Evolutionary conservation across 192 early-diverging fungal genomes (phyloP), one percentile per base, ranked within the genome.

Genomic region (Haplosporangium gracile): DNA sequence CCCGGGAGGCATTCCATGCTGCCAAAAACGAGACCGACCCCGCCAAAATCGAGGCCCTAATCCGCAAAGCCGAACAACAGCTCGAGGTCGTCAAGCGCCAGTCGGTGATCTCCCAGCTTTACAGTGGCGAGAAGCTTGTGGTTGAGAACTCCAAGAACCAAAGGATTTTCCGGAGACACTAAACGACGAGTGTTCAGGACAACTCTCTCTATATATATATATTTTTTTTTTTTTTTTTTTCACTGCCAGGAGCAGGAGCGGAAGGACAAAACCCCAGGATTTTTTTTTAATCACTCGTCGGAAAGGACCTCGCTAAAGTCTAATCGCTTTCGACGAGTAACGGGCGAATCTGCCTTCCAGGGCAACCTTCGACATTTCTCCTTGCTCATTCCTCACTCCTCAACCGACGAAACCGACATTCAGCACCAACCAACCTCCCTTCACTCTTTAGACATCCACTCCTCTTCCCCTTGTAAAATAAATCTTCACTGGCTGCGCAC

Each of bases 1-100:
- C 95, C 29, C 89, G 91, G 72, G 97, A 98, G 90, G 92, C 93
- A 38, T 98, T 97, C 92, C 92, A 92, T 63, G 88, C 88, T n/a
- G 78, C 92, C 75, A 88, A 88, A 77, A 82, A 72, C 34, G 90
- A 89, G 76, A 89, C 93, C 39, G 91, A 95, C 77, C 90, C 94
- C 6, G 87, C 65, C 8, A 91, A 82, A 45, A 92, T 96, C 73
- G 65, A 82, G 71, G 74, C 79, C 32, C 79, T 95, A 42, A 88
- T 95, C 80, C 74, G 75, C 24, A 91, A 95, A 77, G 96, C 93
- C 38, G 88, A 92, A 76, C 72, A 83, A 11, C 94, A 97, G 49
- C 93, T 97, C 47, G 89, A 87, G 36, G 93, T 97, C 26, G 92
- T 95, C 65, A 89, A 93, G 90, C 90, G 97, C 29, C 97, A 98